phyloP scores from a whole-genome alignment of 1,284 basidiomycete genomes.

The Hemileia vastatrix region DNA sequence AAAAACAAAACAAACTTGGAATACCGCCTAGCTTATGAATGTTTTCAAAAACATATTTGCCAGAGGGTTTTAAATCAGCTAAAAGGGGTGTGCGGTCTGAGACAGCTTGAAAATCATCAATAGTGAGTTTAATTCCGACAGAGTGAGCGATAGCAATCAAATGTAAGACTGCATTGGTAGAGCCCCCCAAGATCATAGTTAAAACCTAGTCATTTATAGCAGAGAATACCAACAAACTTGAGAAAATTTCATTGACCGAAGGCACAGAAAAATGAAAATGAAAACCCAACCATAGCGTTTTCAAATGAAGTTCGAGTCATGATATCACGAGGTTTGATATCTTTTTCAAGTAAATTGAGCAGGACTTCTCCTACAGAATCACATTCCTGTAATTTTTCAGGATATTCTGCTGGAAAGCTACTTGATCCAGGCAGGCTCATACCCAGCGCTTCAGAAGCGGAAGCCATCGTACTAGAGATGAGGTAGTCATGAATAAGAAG shows the following conservation, averaged over 20 bases:
- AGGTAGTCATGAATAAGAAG: constrained; percentile 31
- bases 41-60: constrained; percentile 82
- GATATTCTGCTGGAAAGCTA: constrained; percentile 59
- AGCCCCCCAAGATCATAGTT: constrained; percentile 87
- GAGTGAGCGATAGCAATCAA: constrained; percentile 81
- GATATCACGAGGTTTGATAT: constrained; percentile 70
- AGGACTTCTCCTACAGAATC: constrained; percentile 70
- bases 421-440: constrained; percentile 89
- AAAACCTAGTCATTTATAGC: constrained; percentile 44
- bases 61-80: constrained; percentile 80
- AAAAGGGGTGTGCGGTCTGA: constrained; percentile 77
- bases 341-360: constrained; percentile 67
- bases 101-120: constrained; percentile 78
- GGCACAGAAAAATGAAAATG: constrained; percentile 47
- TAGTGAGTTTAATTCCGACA: constrained; percentile 65
- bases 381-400: constrained; percentile 74
- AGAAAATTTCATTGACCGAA: constrained; percentile 26
- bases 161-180: constrained; percentile 85
- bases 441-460: constrained; percentile 78
- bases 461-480: constrained; percentile 89
- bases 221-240: constrained; percentile 29
- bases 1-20: constrained; percentile 46
- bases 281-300: constrained; percentile 28
- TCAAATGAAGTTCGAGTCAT: constrained; percentile 36
- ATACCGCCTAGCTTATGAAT: constrained; percentile 79